These are phyloP conservation scores for Candida qinlingensis DNA, from an alignment of 805 yeast genomes.

Conservation along the genomic window DNA sequence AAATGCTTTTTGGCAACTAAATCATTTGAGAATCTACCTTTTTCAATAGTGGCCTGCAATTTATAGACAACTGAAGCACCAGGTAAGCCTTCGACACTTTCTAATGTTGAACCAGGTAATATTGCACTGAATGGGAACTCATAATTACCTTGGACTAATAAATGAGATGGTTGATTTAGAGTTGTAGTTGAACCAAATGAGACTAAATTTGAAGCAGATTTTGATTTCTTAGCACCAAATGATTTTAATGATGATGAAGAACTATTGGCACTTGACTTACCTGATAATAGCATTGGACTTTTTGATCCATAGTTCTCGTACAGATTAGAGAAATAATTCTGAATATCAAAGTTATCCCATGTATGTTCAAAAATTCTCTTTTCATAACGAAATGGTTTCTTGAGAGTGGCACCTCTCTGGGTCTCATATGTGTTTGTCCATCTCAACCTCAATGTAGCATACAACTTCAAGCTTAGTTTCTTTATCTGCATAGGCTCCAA, in stretches of 20 bases:
- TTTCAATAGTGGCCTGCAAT: conserved; percentile 73
- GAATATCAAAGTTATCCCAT: conserved; percentile 68
- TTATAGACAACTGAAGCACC: conserved; percentile 71
- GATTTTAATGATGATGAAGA: conserved; percentile 22
- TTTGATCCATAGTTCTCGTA: conserved; percentile 18
- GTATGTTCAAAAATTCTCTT: conserved; percentile 65
- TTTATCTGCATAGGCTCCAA: conserved; percentile 70
- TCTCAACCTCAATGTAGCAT: conserved; percentile 60
- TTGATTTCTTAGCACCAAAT: conserved; percentile 23
- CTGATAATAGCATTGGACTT: conserved; percentile 9
- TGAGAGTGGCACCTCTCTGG: conserved; percentile 36
- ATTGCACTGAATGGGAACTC: conserved; percentile 86
- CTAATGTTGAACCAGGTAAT: conserved; percentile 79
- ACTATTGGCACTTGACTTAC: conserved; percentile 17
- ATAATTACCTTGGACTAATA: conserved; percentile 69
- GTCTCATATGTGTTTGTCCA: conserved; percentile 54
- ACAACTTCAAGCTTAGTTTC: conserved; percentile 56
- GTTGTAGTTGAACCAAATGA: conserved; percentile 27
- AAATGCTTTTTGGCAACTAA: conserved; percentile 64
- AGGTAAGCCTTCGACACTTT: conserved; percentile 85
- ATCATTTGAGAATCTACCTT: conserved; percentile 70
- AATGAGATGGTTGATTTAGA: conserved; percentile 25
- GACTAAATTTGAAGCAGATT: conserved; percentile 29
- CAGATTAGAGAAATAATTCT: conserved; percentile 31
- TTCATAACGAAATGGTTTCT: conserved; percentile 48